These are phyloP conservation scores for Rhytidiadelphus loreus DNA, from an alignment of 225 moss, liverwort and hornwort genomes.

Conservation along the genomic window DNA sequence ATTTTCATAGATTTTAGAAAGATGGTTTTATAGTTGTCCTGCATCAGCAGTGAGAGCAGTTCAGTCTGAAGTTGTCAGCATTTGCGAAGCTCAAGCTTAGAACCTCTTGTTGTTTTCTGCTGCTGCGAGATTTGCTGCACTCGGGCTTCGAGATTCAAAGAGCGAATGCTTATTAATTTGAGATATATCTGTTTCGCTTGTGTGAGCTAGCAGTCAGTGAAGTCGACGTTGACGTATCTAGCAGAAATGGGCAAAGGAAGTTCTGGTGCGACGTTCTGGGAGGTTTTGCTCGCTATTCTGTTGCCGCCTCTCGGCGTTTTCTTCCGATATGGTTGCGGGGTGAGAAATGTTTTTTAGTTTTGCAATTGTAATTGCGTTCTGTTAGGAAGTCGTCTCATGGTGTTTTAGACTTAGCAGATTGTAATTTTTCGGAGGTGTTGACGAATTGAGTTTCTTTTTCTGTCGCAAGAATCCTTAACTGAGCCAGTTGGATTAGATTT, in stretches of 20 bases:
- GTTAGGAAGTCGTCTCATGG: neutral
- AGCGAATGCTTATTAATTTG: neutral
- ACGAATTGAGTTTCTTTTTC: neutral
- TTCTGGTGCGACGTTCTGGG: slow-evolving; percentile 27
- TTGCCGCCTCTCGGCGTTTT: slow-evolving; percentile 64
- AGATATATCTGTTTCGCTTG: neutral
- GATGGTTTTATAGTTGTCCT: neutral
- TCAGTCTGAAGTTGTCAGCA: neutral
- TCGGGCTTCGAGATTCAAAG: neutral
- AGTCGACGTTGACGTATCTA: no score
- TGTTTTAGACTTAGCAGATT: neutral
- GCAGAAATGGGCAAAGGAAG: slow-evolving; percentile 40
- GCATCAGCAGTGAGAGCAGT: no score
- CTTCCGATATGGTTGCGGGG: slow-evolving; percentile 40
- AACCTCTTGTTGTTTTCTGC: neutral
- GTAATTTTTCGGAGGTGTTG: neutral
- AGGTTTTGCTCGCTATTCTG: slow-evolving; percentile 38
- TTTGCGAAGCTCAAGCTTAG: neutral
- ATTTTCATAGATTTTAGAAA: neutral
- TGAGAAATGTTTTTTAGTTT: neutral
- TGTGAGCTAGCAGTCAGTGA: neutral
- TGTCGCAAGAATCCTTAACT: neutral
- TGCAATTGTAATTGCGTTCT: neutral
- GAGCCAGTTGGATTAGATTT: neutral
- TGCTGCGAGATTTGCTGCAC: neutral